Conservation (phyloP, 306 rosid genomes). For the Glycine soja region DNA sequence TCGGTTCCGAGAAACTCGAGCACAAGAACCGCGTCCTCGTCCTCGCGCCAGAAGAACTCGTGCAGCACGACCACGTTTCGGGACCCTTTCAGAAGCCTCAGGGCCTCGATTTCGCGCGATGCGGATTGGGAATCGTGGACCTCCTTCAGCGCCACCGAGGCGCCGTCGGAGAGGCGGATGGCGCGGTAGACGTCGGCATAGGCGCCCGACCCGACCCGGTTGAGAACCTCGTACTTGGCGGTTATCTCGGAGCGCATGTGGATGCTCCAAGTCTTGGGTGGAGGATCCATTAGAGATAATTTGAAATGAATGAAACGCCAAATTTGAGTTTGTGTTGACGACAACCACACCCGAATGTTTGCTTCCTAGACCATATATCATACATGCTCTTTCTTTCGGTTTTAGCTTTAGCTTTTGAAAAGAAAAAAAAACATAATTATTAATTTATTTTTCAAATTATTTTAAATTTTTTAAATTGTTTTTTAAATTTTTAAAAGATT, state of each 20-base stretch:
- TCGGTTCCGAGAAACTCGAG: slow-evolving; percentile 73
- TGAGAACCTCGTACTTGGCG: slow-evolving; percentile 70
- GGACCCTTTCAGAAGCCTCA: slow-evolving; percentile 63
- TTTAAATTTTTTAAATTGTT: too few relatives aligned
- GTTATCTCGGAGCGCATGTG: slow-evolving; percentile 80
- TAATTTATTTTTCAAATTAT: too few relatives aligned
- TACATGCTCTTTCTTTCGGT: too few relatives aligned
- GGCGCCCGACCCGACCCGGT: slow-evolving; percentile 83
- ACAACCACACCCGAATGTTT: too few relatives aligned
- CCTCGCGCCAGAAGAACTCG: slow-evolving; percentile 94
- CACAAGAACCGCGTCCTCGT: slow-evolving; percentile 90
- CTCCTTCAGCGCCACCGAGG: slow-evolving; percentile 84
- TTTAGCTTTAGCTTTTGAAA: too few relatives aligned
- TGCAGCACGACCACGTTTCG: slow-evolving; percentile 73
- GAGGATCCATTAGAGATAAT: slow-evolving; percentile 55
- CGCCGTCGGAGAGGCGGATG: slow-evolving; percentile 70
- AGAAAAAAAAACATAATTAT: too few relatives aligned
- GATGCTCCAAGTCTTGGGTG: slow-evolving; percentile 85
- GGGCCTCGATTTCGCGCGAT: slow-evolving; percentile 81
- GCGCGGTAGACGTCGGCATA: slow-evolving; percentile 89
- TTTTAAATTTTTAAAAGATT: too few relatives aligned
- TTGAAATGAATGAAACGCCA: too few relatives aligned
- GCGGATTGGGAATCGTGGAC: slow-evolving; percentile 88
- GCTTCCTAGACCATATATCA: too few relatives aligned
- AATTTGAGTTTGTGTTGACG: too few relatives aligned